Conservation (phyloP, 371 early-diverging fungal species). For the Mucor plumbeus region DNA sequence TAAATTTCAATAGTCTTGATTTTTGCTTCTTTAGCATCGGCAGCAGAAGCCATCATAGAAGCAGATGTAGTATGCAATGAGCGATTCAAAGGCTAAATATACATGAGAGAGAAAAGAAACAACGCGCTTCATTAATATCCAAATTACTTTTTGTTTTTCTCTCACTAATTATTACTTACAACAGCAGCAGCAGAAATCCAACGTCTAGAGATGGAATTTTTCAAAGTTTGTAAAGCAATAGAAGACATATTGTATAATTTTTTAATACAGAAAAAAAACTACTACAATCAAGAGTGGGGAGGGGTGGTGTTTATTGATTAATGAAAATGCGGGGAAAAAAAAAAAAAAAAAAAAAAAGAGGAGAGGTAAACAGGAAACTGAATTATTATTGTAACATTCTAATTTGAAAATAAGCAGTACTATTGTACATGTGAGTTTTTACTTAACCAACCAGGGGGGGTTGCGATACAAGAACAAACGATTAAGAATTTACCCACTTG, state of each 20-base stretch:
- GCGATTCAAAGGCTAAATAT: constrained; percentile 47
- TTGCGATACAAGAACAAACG: neutral
- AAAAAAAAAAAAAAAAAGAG: constrained; percentile 12
- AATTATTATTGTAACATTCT: constrained; percentile 5
- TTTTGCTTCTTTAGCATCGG: constrained; percentile 55
- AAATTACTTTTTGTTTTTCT: neutral
- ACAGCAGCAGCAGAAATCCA: constrained; percentile 29
- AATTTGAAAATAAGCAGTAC: constrained; percentile 1
- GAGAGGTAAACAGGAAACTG: neutral
- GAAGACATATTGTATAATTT: constrained; percentile 24
- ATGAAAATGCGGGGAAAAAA: constrained; percentile 12
- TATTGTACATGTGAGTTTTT: neutral
- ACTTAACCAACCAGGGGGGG: constrained; percentile 4
- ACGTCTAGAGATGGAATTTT: constrained; percentile 22
- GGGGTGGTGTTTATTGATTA: constrained; percentile 13
- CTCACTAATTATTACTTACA: neutral
- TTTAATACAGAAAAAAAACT: no score
- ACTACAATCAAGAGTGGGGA: constrained; percentile 1
- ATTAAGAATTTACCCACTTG: neutral
- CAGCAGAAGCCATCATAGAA: constrained; percentile 46
- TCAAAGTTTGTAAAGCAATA: constrained; percentile 28
- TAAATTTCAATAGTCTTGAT: constrained; percentile 84
- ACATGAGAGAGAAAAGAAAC: neutral
- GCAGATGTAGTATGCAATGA: constrained; percentile 40
- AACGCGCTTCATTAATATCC: neutral